Percentiles rank a stretch among this genome's conserved stretches.
These are phyloP conservation scores for Candida suzukii DNA, from an alignment of 805 yeast genomes.

Conservation along the genomic window DNA sequence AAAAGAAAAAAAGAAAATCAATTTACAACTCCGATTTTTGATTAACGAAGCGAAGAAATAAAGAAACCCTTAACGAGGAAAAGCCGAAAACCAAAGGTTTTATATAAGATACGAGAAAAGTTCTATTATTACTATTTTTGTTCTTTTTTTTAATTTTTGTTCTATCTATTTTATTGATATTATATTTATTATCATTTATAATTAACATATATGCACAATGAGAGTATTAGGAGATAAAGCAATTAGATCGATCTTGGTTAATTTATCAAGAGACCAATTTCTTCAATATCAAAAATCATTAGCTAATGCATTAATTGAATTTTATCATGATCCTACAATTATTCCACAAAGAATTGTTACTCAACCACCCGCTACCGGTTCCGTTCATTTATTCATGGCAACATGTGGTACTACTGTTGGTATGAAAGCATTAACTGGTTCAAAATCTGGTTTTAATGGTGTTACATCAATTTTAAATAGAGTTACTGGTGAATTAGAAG, in stretches of 20 bases:
- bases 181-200: no score
- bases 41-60: no score
- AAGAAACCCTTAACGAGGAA: no score
- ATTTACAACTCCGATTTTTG: no score
- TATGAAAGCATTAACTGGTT: slow-evolving; percentile 53
- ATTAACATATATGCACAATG: slow-evolving; percentile 17
- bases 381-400: slow-evolving; percentile 60
- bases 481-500: slow-evolving; percentile 41
- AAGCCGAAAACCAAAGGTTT: no score
- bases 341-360: slow-evolving; percentile 52
- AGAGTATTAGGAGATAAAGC: slow-evolving; percentile 26
- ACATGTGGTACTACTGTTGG: slow-evolving; percentile 52
- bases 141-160: no score
- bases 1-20: no score
- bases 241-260: slow-evolving; percentile 20
- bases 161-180: no score
- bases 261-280: slow-evolving; percentile 21
- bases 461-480: slow-evolving; percentile 44
- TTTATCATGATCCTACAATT: slow-evolving; percentile 33
- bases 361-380: slow-evolving; percentile 23
- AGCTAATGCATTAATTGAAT: slow-evolving; percentile 31
- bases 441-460: slow-evolving; percentile 54
- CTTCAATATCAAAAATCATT: slow-evolving; percentile 30
- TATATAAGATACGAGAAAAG: no score
- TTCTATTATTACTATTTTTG: no score